Evolutionary conservation across 2,329 filamentous ascomycete species (phyloP).

Genomic region (Colletotrichum agaves): DNA sequence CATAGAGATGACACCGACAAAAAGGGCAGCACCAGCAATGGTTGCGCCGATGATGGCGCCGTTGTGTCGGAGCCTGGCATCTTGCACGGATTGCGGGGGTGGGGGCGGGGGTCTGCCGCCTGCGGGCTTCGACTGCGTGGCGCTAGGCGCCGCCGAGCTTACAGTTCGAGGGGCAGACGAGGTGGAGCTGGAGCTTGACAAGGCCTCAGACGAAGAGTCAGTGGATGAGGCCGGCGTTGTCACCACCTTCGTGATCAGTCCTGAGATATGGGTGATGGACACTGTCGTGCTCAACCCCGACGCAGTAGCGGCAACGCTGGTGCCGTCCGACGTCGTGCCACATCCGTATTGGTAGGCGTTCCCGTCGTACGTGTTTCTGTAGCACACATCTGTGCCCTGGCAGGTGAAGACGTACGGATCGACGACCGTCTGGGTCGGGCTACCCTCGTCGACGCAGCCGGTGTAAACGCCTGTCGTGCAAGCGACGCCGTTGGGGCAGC

Average conservation of each 20-base stretch:
- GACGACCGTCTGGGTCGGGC: slow-evolving; percentile 58
- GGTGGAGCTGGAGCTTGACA: slow-evolving; percentile 5
- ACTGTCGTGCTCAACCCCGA: slow-evolving; percentile 52
- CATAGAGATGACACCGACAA: slow-evolving; percentile 55
- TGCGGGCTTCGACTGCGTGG: slow-evolving; percentile 38
- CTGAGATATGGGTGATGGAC: slow-evolving; percentile 51
- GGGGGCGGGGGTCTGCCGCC: slow-evolving; percentile 43
- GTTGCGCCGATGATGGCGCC: slow-evolving; percentile 66
- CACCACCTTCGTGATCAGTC: slow-evolving; percentile 51
- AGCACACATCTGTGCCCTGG: slow-evolving; percentile 62
- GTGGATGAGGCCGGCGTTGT: slow-evolving; percentile 28
- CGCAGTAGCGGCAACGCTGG: slow-evolving; percentile 59
- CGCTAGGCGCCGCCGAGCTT: slow-evolving; percentile 30
- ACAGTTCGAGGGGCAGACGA: slow-evolving; percentile 18
- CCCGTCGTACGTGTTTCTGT: slow-evolving; percentile 64
- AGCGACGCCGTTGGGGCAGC: slow-evolving; percentile 62
- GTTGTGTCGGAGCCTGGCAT: slow-evolving; percentile 39
- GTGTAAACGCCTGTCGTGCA: slow-evolving; percentile 69
- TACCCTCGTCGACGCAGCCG: slow-evolving; percentile 64
- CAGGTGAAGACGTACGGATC: slow-evolving; percentile 70
- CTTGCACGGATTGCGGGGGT: slow-evolving; percentile 17
- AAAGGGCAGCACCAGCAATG: slow-evolving; percentile 60
- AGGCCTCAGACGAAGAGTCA: slow-evolving; percentile 28
- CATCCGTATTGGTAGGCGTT: slow-evolving; percentile 69
- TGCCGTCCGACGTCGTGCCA: slow-evolving; percentile 60